Evolutionary conservation across 2,329 filamentous ascomycete species (phyloP), one percentile per base, ranked within the genome.

Genomic region (Sarocladium oryzae): DNA sequence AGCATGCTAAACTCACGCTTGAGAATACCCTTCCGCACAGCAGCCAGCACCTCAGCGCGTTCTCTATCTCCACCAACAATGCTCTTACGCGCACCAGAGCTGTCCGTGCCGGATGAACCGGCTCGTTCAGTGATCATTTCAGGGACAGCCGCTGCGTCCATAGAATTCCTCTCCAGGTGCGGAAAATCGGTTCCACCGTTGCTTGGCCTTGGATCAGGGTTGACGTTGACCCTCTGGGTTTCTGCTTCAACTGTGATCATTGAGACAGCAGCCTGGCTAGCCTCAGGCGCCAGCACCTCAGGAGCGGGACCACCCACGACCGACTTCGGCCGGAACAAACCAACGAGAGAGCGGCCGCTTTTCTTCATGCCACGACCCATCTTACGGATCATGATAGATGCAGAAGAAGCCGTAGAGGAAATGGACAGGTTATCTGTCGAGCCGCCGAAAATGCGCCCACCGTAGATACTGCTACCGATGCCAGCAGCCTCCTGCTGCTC

Each of bases 331-430:
- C 93, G 80, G 73, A 99, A 99, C 7, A 99, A 76, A 23, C 93
- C 93, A 58, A 95, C 95, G 51, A 99, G 81, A 21, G 91, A 96
- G 45, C 91, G 81, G 16, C 86, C 87, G 49, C 89, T 86, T 70
- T 93, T 95, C 78, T 96, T 97, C 83, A 97, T 87, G n/a, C 92
- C 91, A 57, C 90, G 89, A 52, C 93, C 93, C 93, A 99, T 99
- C 74, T 99, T 99, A 50, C 93, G 84, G 58, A 99, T 87, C 89
- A 95, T 95, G 60, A 95, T 84, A 26, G 89, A 95, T 30, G 89
- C 89, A 18, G 89, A 95, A 6, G 89, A 95, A 18, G 89, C 89
- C 9, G 89, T 95, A 3, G 89, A 95, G 1, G 88, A 92, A 56
- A 95, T 89, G 13, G 89, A 95, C 40, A 99, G 71, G 59, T 97